A percentile compares a stretch with the other conserved stretches of the same genome.
Conservation (phyloP, 331 rosid genomes). For the Stylosanthes scabra region DNA sequence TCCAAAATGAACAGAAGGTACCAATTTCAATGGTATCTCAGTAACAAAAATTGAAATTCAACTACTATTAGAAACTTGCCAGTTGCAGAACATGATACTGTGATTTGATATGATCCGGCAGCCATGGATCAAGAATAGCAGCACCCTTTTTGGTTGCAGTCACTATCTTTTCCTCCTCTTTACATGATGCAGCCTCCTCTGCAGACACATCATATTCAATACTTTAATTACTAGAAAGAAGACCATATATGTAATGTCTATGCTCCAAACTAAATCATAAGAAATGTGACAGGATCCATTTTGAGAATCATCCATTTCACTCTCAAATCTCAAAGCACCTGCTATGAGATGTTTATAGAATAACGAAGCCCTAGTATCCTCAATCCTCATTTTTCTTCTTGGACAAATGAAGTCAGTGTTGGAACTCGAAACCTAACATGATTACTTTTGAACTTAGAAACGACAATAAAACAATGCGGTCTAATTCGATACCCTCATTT, state of each 20-base stretch:
- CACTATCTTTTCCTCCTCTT: constrained; percentile 62
- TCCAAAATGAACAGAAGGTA: constrained; percentile 5
- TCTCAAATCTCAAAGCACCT: background rate
- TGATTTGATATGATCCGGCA: constrained; percentile 75
- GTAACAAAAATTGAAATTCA: background rate
- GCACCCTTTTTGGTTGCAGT: constrained; percentile 95
- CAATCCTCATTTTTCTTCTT: background rate
- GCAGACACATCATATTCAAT: constrained; percentile 34
- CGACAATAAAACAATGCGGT: no score
- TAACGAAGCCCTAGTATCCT: background rate
- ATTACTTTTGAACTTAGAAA: constrained; percentile 17
- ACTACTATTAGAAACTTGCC: constrained; percentile 50
- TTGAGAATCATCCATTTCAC: background rate
- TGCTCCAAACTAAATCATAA: constrained; percentile 13
- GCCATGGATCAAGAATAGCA: constrained; percentile 87
- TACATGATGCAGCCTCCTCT: constrained; percentile 43
- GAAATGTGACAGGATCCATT: background rate
- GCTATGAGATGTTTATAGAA: background rate
- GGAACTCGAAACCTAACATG: constrained; percentile 11
- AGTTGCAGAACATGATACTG: constrained; percentile 81
- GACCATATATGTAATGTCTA: background rate
- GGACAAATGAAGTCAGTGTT: background rate
- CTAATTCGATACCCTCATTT: background rate
- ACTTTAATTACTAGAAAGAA: constrained; percentile 15
- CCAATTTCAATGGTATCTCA: constrained; percentile 8